Evolutionary conservation across 2,329 filamentous ascomycete genomes (phyloP).

Genomic region (Phoma sp.): DNA sequence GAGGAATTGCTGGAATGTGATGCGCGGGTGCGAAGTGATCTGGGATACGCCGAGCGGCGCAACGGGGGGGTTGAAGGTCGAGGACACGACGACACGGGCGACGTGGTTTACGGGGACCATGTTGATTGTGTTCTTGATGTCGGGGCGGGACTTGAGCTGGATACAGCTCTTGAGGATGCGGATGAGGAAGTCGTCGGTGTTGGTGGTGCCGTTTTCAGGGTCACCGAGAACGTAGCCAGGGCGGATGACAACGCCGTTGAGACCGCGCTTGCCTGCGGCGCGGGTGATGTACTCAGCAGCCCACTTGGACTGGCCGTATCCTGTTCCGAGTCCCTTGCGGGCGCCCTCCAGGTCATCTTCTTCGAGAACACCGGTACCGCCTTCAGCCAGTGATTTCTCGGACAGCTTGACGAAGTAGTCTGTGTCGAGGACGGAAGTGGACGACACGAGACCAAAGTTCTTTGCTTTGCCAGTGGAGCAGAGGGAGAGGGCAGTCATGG

Average conservation of each 20-base stretch:
- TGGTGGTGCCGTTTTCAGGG: slow-evolving; percentile 69
- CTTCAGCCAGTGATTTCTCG: slow-evolving; percentile 64
- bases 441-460: slow-evolving; percentile 80
- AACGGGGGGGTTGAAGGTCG: slow-evolving; percentile 70
- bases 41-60: slow-evolving; percentile 70
- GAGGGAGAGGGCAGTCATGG: slow-evolving; percentile 76
- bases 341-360: slow-evolving; percentile 81
- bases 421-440: slow-evolving; percentile 82
- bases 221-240: slow-evolving; percentile 88
- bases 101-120: slow-evolving; percentile 88
- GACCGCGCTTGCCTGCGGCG: slow-evolving; percentile 78
- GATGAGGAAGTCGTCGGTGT: slow-evolving; percentile 90
- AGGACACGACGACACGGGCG: slow-evolving; percentile 77
- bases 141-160: slow-evolving; percentile 75
- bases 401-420: slow-evolving; percentile 82
- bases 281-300: slow-evolving; percentile 75
- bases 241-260: slow-evolving; percentile 77
- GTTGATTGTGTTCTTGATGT: slow-evolving; percentile 87
- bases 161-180: slow-evolving; percentile 87
- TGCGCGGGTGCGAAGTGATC: slow-evolving; percentile 79
- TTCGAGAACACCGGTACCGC: slow-evolving; percentile 73
- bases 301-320: slow-evolving; percentile 95
- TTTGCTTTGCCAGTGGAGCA: slow-evolving; percentile 82
- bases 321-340: slow-evolving; percentile 77
- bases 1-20: slow-evolving; percentile 81